Conservation (phyloP, 176 grass and related monocot species). For the Bonia amplexicaulis region DNA sequence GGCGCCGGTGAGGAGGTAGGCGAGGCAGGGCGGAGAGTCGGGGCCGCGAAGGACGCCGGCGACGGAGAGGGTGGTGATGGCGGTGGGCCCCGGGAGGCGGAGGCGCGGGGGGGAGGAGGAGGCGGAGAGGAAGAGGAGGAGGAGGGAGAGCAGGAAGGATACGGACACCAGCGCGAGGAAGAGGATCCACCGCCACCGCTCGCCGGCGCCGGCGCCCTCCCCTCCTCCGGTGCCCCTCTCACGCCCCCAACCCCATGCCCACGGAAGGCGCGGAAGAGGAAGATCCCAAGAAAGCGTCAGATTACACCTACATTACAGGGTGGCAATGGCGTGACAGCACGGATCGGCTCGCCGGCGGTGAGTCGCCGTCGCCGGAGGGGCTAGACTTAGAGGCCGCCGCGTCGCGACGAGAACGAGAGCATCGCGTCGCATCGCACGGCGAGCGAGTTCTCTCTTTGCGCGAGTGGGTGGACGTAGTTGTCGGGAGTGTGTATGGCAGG, state of each 20-base stretch:
- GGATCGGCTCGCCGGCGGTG: conserved; percentile 29
- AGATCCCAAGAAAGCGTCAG: background rate
- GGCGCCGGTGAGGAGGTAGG: conserved; percentile 61
- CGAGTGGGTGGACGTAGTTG: background rate
- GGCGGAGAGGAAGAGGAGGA: conserved; percentile 54
- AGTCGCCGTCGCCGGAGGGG: conserved; percentile 16
- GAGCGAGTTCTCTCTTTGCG: conserved; percentile 2
- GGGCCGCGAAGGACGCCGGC: conserved; percentile 20
- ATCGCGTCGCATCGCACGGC: background rate
- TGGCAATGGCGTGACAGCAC: background rate
- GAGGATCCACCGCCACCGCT: conserved; percentile 39
- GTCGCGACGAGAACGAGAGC: background rate
- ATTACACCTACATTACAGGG: background rate
- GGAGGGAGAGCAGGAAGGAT: conserved; percentile 50
- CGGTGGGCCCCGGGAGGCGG: conserved; percentile 34
- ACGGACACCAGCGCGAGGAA: conserved; percentile 37
- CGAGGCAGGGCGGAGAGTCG: conserved; percentile 54
- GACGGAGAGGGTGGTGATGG: conserved; percentile 7
- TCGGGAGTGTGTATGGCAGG: background rate
- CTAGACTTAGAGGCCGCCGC: background rate
- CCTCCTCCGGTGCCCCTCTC: conserved; percentile 17
- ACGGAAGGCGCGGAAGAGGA: background rate
- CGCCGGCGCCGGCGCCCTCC: conserved; percentile 4
- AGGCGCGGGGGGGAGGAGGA: conserved; percentile 36
- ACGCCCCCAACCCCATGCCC: conserved; percentile 17